These are phyloP conservation scores for Rosa hybrid DNA, from an alignment of 331 rosid species.

Conservation along the genomic window DNA sequence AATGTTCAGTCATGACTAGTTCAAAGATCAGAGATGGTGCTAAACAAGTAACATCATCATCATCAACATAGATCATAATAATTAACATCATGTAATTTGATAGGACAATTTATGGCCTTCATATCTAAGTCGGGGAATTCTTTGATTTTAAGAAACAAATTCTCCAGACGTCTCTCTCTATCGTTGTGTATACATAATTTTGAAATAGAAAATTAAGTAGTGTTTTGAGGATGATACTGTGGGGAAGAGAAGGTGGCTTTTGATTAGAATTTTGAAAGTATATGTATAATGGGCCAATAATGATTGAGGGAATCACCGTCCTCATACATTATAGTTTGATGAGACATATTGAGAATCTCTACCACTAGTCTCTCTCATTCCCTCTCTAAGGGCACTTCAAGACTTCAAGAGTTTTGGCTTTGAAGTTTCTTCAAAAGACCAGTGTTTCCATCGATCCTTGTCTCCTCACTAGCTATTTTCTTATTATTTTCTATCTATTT, in stretches of 20 bases:
- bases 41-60: not conserved
- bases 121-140: not conserved
- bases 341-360: constrained; percentile 88
- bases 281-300: constrained; percentile 38
- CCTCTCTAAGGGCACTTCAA: constrained; percentile 13
- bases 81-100: constrained; percentile 9
- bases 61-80: not conserved
- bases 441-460: constrained; percentile 35
- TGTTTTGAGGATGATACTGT: constrained; percentile 40
- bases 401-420: constrained; percentile 6
- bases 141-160: not conserved
- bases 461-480: constrained; percentile 22
- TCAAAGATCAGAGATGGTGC: constrained; percentile 47
- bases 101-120: not conserved
- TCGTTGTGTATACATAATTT: not conserved
- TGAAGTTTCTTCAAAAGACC: constrained; percentile 29
- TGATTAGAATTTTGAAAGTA: constrained; percentile 33
- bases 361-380: constrained; percentile 29
- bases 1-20: constrained; percentile 19
- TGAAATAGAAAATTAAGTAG: not conserved
- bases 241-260: constrained; percentile 29
- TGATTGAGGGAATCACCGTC: constrained; percentile 55
- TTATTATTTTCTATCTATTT: constrained; percentile 2
- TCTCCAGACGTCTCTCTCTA: constrained; percentile 3
- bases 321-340: constrained; percentile 44